These are phyloP conservation scores for Carex cristatella DNA, from an alignment of 176 grass and related monocot genomes.

Conservation along the genomic window DNA sequence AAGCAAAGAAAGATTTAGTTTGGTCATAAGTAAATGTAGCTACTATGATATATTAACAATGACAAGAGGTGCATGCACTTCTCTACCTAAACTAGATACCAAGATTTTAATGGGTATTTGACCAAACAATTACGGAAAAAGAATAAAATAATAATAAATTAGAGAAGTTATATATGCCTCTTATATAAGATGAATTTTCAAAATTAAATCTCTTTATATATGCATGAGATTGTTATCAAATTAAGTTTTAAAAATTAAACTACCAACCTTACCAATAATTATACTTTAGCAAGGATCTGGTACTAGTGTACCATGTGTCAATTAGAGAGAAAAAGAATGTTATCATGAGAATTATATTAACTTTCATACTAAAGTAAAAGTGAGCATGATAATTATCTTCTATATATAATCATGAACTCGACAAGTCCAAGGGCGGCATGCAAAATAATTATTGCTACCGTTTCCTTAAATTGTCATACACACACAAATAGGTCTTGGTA, in stretches of 20 bases:
- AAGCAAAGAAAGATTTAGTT: constrained; percentile 17
- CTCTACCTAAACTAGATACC: neutral
- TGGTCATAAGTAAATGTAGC: neutral
- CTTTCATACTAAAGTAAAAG: neutral
- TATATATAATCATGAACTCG: neutral
- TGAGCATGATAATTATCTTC: neutral
- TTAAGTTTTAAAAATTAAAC: neutral
- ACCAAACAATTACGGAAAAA: neutral
- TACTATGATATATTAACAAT: neutral
- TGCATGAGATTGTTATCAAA: neutral
- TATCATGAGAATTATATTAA: neutral
- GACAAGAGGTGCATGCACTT: neutral
- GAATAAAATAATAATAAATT: neutral
- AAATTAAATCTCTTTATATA: neutral
- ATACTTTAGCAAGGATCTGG: neutral
- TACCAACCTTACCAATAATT: neutral
- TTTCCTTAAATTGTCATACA: constrained; percentile 4
- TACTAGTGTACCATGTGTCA: neutral
- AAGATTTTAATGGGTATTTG: neutral
- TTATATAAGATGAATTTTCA: neutral
- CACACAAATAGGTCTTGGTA: constrained; percentile 21
- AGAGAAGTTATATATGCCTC: neutral
- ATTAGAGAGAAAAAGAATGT: neutral
- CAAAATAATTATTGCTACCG: neutral
- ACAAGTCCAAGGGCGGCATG: neutral